A percentile compares a stretch with the other conserved stretches of the same genome.
Evolutionary conservation across 177 flowering plant species (phyloP).

Genomic region (Vitis hybrid): DNA sequence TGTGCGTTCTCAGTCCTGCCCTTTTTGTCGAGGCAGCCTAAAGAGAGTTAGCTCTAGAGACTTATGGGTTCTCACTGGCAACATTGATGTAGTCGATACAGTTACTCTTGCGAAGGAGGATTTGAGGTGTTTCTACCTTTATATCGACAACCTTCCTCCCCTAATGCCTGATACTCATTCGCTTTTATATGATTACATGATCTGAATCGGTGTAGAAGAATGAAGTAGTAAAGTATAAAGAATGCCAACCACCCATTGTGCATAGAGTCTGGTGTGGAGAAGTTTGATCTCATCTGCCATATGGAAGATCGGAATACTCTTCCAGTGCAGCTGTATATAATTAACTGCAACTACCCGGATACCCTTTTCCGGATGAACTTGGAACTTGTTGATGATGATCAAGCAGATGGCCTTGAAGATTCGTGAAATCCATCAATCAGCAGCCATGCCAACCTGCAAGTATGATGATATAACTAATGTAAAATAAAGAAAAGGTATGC

Average conservation of each 20-base stretch:
- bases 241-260: conserved; percentile 26
- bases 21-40: conserved; percentile 70
- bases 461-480: background rate
- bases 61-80: conserved; percentile 64
- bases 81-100: conserved; percentile 48
- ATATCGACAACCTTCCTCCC: conserved; percentile 52
- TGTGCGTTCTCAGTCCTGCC: conserved; percentile 69
- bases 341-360: background rate
- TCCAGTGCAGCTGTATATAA: conserved; percentile 8
- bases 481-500: conserved; percentile 13
- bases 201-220: conserved; percentile 29
- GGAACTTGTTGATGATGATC: conserved; percentile 5
- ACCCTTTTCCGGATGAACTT: conserved; percentile 9
- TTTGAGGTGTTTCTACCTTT: conserved; percentile 52
- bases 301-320: background rate
- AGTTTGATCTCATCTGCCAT: conserved; percentile 8
- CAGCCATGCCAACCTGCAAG: conserved; percentile 7
- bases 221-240: background rate
- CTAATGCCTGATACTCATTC: conserved; percentile 38
- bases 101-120: conserved; percentile 55
- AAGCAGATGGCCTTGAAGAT: conserved; percentile 5
- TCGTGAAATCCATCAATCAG: background rate
- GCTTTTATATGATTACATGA: conserved; percentile 55
- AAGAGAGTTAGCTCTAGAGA: conserved; percentile 53
- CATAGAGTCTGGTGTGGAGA: conserved; percentile 20